These are phyloP conservation scores for Ganoderma sinense DNA, from an alignment of 1,284 basidiomycete genomes.

Conservation along the genomic window DNA sequence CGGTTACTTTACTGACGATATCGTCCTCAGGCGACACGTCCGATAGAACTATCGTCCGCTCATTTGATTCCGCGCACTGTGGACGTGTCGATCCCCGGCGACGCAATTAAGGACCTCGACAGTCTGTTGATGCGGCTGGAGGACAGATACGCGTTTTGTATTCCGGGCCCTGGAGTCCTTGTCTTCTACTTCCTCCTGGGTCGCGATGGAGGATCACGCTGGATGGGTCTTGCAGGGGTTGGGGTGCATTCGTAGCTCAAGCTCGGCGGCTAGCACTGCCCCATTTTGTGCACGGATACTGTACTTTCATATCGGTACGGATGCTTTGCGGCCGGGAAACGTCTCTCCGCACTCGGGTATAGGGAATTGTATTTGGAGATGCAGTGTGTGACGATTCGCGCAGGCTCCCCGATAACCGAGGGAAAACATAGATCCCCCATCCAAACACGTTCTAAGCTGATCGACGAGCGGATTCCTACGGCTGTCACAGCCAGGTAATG, in stretches of 20 bases:
- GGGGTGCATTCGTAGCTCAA: conserved; percentile 29
- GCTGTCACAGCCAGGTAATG: not conserved
- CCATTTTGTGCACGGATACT: not conserved
- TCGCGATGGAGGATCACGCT: conserved; percentile 27
- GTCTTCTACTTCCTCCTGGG: conserved; percentile 36
- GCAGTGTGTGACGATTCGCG: not conserved
- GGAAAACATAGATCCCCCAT: not conserved
- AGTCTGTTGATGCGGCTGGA: conserved; percentile 28
- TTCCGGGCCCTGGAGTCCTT: conserved; percentile 17
- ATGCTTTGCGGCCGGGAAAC: not conserved
- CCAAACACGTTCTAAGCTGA: not conserved
- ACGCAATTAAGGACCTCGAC: conserved; percentile 17
- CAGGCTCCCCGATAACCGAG: not conserved
- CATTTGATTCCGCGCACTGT: conserved; percentile 27
- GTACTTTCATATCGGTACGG: not conserved
- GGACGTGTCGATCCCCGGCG: conserved; percentile 10
- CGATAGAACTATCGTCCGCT: conserved; percentile 22
- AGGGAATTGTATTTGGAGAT: not conserved
- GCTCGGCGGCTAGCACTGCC: not conserved
- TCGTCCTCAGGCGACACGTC: not conserved
- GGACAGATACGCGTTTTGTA: conserved; percentile 29
- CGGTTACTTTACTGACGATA: not conserved
- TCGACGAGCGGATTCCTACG: not conserved
- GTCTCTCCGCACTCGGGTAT: not conserved
- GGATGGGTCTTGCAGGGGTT: conserved; percentile 37